Percentiles rank a stretch among this genome's conserved stretches.
Evolutionary conservation across 2,329 filamentous ascomycete species (phyloP).

Genomic region (Diaporthe vaccinii): DNA sequence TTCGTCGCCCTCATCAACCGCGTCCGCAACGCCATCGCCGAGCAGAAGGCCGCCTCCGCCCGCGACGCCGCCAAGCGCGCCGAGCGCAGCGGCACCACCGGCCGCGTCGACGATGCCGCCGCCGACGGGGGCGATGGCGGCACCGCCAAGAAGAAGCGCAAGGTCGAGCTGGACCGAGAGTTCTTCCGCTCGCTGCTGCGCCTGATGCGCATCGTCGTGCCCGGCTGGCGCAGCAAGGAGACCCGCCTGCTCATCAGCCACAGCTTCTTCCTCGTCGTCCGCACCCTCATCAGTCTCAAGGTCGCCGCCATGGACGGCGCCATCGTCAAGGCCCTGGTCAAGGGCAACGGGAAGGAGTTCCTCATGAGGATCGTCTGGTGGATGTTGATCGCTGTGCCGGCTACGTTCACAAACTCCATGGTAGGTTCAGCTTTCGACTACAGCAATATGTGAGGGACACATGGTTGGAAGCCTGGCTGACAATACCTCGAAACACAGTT

Average conservation of each 20-base stretch:
- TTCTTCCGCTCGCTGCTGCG: constrained; percentile 81
- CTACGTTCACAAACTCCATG: constrained; percentile 99
- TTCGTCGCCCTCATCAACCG: constrained; percentile 86
- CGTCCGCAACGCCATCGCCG: constrained; percentile 89
- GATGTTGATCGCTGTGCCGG: constrained; percentile 97
- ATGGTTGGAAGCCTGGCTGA: background rate
- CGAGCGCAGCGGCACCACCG: constrained; percentile 63
- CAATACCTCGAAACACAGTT: constrained; percentile 66
- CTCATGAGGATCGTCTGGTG: constrained; percentile 92
- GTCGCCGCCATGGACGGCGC: constrained; percentile 96
- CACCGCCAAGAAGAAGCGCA: constrained; percentile 70
- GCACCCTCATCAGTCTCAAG: constrained; percentile 94
- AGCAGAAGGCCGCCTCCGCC: constrained; percentile 87
- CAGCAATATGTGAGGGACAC: background rate
- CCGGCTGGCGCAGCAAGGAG: constrained; percentile 91
- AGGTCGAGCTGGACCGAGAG: constrained; percentile 92
- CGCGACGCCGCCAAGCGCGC: constrained; percentile 73
- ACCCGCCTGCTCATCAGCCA: constrained; percentile 88
- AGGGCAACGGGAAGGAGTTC: constrained; percentile 92
- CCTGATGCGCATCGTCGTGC: constrained; percentile 88
- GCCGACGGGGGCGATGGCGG: constrained; percentile 45
- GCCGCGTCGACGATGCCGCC: constrained; percentile 52
- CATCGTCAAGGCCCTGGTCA: constrained; percentile 91
- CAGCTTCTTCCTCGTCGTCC: constrained; percentile 89
- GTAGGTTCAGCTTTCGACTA: constrained; percentile 60